phyloP scores from a whole-genome alignment of 352 stramenopile species.

The Globisporangium nunn region DNA sequence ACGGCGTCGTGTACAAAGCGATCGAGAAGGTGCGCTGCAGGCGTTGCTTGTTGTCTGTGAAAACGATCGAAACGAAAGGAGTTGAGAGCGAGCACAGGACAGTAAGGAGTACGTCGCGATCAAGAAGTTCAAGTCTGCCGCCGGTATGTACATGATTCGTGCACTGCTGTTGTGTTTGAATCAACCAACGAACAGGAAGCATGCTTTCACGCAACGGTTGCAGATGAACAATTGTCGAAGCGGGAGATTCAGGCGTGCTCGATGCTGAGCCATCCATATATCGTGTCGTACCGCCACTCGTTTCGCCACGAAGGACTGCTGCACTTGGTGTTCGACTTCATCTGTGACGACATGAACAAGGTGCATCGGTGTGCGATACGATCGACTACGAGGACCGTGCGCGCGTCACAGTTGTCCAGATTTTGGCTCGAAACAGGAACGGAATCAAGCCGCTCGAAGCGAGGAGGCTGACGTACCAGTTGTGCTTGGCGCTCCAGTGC shows the following conservation, averaged over 20 bases:
- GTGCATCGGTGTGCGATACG: conserved; percentile 16
- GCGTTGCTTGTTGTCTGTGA: neutral
- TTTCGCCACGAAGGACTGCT: conserved; percentile 73
- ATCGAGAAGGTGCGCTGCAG: conserved; percentile 60
- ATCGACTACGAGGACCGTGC: neutral
- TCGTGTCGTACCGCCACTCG: conserved; percentile 77
- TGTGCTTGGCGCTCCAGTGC: conserved; percentile 69
- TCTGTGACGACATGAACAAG: conserved; percentile 63
- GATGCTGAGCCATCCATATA: conserved; percentile 75
- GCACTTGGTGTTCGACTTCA: conserved; percentile 77
- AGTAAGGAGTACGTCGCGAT: conserved; percentile 67
- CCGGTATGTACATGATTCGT: conserved; percentile 18
- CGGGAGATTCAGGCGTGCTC: conserved; percentile 77
- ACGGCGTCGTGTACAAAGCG: conserved; percentile 76
- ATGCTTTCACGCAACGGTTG: neutral
- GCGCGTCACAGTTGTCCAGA: conserved; percentile 12
- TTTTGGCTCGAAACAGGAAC: conserved; percentile 49
- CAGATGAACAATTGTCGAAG: conserved; percentile 73
- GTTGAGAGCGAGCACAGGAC: conserved; percentile 17
- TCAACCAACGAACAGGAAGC: too few relatives aligned
- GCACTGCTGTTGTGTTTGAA: neutral
- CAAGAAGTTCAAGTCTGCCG: conserved; percentile 76
- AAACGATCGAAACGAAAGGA: neutral
- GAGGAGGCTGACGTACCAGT: conserved; percentile 51
- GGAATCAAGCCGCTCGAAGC: conserved; percentile 50